A percentile compares a stretch with the other conserved stretches of the same genome.
phyloP scores from a whole-genome alignment of 2,329 filamentous ascomycete genomes.

The Scorias spongiosa region DNA sequence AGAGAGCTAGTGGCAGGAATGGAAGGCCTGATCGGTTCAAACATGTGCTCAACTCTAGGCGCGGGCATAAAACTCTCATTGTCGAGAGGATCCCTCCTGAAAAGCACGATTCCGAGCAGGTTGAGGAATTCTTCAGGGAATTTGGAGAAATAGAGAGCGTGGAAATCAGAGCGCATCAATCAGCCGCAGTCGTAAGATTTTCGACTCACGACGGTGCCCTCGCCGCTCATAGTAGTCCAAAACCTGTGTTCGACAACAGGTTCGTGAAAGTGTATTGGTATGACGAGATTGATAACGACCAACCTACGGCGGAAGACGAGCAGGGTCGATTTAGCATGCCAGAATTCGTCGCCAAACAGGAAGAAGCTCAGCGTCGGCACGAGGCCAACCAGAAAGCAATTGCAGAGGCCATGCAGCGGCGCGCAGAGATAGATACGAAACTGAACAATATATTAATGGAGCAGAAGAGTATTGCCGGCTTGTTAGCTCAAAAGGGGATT shows the following conservation, averaged over 20 bases:
- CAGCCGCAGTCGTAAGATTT: slow-evolving; percentile 55
- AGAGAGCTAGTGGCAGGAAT: slow-evolving; percentile 16
- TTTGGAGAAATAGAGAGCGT: slow-evolving; percentile 54
- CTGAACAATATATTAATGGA: slow-evolving; percentile 50
- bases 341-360: slow-evolving; percentile 52
- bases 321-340: slow-evolving; percentile 42
- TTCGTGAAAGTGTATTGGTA: slow-evolving; percentile 78
- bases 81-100: slow-evolving; percentile 66
- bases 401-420: slow-evolving; percentile 46
- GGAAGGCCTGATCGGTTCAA: slow-evolving; percentile 46
- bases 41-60: slow-evolving; percentile 47
- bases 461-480: slow-evolving; percentile 45
- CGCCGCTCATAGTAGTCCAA: slow-evolving; percentile 59
- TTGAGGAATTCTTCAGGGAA: slow-evolving; percentile 54
- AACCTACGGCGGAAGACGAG: slow-evolving; percentile 3
- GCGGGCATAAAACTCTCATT: slow-evolving; percentile 51
- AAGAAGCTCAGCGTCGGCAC: slow-evolving; percentile 54
- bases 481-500: slow-evolving; percentile 41
- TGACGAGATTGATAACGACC: slow-evolving; percentile 27
- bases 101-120: slow-evolving; percentile 47
- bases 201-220: slow-evolving; percentile 50
- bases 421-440: slow-evolving; percentile 49
- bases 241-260: slow-evolving; percentile 69
- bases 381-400: slow-evolving; percentile 50
- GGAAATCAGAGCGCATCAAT: slow-evolving; percentile 49